phyloP scores from a whole-genome alignment of 129 eudicot species.

The Mikania micrantha region DNA sequence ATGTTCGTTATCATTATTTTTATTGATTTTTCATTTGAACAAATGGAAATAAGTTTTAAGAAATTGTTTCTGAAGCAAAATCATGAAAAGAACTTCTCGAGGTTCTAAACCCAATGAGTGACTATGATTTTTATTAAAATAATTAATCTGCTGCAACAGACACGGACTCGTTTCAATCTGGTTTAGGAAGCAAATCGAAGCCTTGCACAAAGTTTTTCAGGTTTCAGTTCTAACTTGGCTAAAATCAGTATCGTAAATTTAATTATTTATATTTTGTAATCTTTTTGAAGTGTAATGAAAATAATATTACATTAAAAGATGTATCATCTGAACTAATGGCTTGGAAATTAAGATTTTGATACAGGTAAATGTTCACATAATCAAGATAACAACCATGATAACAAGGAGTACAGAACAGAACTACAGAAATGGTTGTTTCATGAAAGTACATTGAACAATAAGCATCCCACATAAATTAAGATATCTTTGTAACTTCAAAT shows the following conservation, averaged over 20 bases:
- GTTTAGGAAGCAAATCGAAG: conserved; percentile 99
- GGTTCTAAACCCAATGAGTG: conserved; percentile 24
- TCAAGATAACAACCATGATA: conserved; percentile 46
- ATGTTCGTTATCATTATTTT: background rate
- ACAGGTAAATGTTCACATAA: conserved; percentile 55
- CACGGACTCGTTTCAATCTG: conserved; percentile 84
- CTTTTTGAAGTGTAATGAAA: conserved; percentile 13
- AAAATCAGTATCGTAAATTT: conserved; percentile 45
- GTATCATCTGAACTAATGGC: conserved; percentile 49
- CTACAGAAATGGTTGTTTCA: conserved; percentile 41
- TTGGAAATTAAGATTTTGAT: conserved; percentile 55
- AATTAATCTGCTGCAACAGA: conserved; percentile 86
- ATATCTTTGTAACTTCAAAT: background rate
- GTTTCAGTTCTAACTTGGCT: conserved; percentile 68
- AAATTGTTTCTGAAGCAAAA: background rate
- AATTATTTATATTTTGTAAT: conserved; percentile 27
- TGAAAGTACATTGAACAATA: conserved; percentile 23
- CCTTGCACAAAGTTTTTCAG: conserved; percentile 99
- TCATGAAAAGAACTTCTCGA: background rate
- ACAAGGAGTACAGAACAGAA: conserved; percentile 44
- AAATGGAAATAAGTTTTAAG: background rate
- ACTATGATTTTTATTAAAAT: conserved; percentile 30
- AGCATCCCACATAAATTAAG: conserved; percentile 6
- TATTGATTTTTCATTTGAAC: background rate
- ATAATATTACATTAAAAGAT: conserved; percentile 16